A percentile compares a stretch with the other conserved stretches of the same genome.
These are phyloP conservation scores for Onygenales sp. DNA, from an alignment of 2,329 filamentous ascomycete species.

Conservation along the genomic window DNA sequence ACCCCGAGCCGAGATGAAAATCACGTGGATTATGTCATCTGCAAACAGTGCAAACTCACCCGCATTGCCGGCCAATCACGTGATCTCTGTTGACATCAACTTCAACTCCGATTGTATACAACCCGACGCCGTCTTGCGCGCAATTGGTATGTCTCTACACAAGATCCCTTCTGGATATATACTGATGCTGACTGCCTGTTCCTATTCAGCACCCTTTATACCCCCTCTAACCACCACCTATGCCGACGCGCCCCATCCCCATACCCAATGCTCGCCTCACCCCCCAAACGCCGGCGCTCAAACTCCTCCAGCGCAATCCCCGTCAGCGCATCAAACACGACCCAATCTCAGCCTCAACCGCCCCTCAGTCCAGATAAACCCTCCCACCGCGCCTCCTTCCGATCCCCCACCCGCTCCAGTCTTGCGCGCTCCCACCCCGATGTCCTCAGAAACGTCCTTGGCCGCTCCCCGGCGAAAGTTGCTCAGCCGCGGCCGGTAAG, in stretches of 20 bases:
- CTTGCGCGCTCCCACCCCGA: constrained; percentile 53
- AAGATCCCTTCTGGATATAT: not conserved
- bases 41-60: constrained; percentile 29
- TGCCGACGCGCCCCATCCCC: constrained; percentile 4
- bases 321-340: constrained; percentile 33
- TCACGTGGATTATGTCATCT: constrained; percentile 23
- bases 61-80: not conserved
- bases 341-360: constrained; percentile 11
- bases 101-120: not conserved
- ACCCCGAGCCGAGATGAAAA: not conserved
- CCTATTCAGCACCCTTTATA: constrained; percentile 11
- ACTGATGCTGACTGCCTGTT: not conserved
- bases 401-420: constrained; percentile 58
- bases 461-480: constrained; percentile 29
- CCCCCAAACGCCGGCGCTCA: constrained; percentile 55
- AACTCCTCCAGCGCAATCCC: constrained; percentile 44
- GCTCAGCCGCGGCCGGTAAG: constrained; percentile 15
- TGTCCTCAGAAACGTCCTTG: constrained; percentile 40
- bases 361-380: constrained; percentile 13
- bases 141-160: not conserved
- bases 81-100: constrained; percentile 11
- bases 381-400: constrained; percentile 47
- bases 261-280: constrained; percentile 44
- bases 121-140: not conserved
- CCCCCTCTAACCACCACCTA: not conserved